These are phyloP conservation scores for Ophiostoma novo-ulmi DNA, from an alignment of 2,329 filamentous ascomycete genomes.

Conservation along the genomic window DNA sequence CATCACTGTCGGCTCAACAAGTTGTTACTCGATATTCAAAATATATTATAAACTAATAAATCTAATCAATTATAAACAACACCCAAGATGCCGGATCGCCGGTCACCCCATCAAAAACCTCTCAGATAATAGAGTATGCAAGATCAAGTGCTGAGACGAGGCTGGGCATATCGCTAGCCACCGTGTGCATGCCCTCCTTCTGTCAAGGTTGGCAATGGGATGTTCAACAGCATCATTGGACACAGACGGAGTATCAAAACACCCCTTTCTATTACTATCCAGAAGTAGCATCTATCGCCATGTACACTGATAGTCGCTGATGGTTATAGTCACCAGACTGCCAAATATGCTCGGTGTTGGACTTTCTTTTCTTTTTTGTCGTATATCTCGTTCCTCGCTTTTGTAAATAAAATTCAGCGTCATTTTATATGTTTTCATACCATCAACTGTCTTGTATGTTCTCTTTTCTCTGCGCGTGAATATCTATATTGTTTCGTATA, in stretches of 20 bases:
- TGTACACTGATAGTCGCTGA: background rate
- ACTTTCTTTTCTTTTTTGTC: background rate
- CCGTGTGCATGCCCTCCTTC: background rate
- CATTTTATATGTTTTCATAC: background rate
- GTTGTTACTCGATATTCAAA: background rate
- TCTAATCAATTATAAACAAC: background rate
- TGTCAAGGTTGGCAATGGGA: background rate
- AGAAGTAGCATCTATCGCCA: background rate
- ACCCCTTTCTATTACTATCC: background rate
- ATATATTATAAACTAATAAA: background rate
- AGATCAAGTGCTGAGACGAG: background rate
- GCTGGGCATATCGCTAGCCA: background rate
- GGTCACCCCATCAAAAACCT: background rate
- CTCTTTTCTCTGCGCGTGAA: background rate
- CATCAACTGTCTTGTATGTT: background rate
- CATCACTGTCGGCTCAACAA: background rate
- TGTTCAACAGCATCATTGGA: background rate
- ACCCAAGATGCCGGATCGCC: background rate
- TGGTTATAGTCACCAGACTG: background rate
- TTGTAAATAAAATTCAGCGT: too few relatives aligned
- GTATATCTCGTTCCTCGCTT: background rate
- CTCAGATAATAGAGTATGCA: background rate
- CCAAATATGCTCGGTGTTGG: background rate
- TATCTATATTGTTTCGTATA: background rate
- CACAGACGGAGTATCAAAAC: too few relatives aligned